Conservation (phyloP, 2,329 filamentous ascomycete genomes). For the Coleophoma crateriformis region DNA sequence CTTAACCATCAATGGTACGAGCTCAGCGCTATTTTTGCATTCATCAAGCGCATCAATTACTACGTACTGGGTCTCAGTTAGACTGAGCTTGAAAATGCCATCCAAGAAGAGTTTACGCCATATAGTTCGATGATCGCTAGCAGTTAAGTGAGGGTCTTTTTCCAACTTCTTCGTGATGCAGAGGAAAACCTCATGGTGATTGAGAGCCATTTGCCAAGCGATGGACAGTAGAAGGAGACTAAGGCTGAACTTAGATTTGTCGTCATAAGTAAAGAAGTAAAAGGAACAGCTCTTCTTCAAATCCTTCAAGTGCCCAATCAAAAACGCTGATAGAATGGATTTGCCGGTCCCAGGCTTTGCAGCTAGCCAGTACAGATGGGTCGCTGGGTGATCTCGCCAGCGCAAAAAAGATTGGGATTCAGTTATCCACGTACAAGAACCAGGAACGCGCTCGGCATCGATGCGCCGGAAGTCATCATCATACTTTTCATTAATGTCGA, state of each 20-base stretch:
- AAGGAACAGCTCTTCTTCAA: conserved; percentile 8
- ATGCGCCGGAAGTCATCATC: too few species aligned
- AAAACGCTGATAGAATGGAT: conserved; percentile 11
- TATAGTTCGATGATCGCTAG: conserved; percentile 20
- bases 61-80: conserved; percentile 23
- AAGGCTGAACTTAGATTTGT: conserved; percentile 11
- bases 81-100: conserved; percentile 22
- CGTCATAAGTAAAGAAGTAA: conserved; percentile 20
- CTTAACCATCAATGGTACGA: conserved; percentile 21
- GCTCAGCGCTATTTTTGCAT: conserved; percentile 17
- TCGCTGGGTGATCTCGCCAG: not conserved
- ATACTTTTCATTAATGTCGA: too few species aligned
- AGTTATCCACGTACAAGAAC: too few species aligned
- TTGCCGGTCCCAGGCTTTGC: conserved; percentile 22
- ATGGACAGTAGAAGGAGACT: conserved; percentile 18
- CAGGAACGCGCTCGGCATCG: too few species aligned
- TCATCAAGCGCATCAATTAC: conserved; percentile 31
- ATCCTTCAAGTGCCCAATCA: conserved; percentile 12
- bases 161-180: conserved; percentile 16
- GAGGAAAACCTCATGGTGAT: conserved; percentile 15
- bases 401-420: too few species aligned
- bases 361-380: conserved; percentile 19
- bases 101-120: conserved; percentile 29
- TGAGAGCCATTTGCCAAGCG: conserved; percentile 28
- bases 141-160: conserved; percentile 15